phyloP scores from a whole-genome alignment of 2,329 filamentous ascomycete species.

The Acrocalymma vagum region DNA sequence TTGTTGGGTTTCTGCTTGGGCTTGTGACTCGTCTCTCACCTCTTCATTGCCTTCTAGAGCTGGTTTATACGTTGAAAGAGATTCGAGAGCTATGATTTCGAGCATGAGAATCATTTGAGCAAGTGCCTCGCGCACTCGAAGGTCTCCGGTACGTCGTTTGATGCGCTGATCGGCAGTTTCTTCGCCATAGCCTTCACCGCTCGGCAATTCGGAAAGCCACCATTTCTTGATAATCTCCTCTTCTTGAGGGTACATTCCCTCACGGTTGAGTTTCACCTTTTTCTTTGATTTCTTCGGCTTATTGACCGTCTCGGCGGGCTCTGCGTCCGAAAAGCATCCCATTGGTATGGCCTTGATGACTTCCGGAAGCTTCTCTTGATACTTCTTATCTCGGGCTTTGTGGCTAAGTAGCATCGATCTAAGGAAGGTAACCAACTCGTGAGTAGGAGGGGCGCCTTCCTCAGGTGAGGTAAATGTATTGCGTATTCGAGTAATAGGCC shows the following conservation, averaged over 20 bases:
- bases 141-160: constrained; percentile 69
- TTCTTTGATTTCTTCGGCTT: constrained; percentile 50
- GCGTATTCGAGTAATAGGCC: constrained; percentile 77
- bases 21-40: constrained; percentile 25
- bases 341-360: constrained; percentile 68
- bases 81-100: constrained; percentile 77
- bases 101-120: constrained; percentile 82
- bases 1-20: constrained; percentile 20
- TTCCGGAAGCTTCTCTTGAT: constrained; percentile 73
- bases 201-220: constrained; percentile 66
- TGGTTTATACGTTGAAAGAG: constrained; percentile 46
- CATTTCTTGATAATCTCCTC: constrained; percentile 71
- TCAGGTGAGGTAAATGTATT: constrained; percentile 73
- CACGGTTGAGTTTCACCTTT: constrained; percentile 68
- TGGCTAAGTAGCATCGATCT: constrained; percentile 73
- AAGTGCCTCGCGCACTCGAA: constrained; percentile 80
- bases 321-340: constrained; percentile 52
- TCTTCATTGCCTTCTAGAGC: constrained; percentile 20
- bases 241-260: constrained; percentile 74
- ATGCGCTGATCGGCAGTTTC: constrained; percentile 59
- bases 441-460: constrained; percentile 67
- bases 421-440: constrained; percentile 73
- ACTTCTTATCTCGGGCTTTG: constrained; percentile 79
- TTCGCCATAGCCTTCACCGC: constrained; percentile 33
- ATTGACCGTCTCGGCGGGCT: constrained; percentile 34